phyloP scores from a whole-genome alignment of 202 grass and related monocot genomes.

The Brachypodium distachyon region DNA sequence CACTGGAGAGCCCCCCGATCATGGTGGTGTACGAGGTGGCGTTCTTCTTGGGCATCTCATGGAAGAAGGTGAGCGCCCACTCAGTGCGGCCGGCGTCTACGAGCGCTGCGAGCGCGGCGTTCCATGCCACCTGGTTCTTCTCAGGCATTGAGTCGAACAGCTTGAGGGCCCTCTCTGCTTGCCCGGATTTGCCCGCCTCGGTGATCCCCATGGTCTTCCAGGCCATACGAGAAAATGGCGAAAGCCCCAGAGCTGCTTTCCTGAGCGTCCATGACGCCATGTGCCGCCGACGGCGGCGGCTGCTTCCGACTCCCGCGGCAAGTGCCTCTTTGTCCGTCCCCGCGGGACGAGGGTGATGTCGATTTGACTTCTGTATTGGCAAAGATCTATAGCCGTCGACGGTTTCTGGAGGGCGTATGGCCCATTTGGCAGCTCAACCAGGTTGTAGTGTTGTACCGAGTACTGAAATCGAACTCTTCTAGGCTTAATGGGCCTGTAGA shows the following conservation, averaged over 20 bases:
- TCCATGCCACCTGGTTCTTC: conserved; percentile 61
- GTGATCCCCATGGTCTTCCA: conserved; percentile 9
- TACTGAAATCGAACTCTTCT: no score
- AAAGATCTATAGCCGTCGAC: no score
- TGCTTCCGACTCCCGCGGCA: not conserved
- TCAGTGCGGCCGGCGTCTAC: conserved; percentile 25
- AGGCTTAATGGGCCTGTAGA: no score
- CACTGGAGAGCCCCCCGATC: conserved; percentile 31
- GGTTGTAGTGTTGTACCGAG: no score
- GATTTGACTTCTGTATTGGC: no score
- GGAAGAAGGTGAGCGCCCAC: conserved; percentile 46
- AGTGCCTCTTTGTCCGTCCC: not conserved
- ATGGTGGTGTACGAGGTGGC: conserved; percentile 57
- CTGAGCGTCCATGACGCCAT: conserved; percentile 17
- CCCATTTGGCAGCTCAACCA: no score
- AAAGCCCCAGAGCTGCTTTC: not conserved
- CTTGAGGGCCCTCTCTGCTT: conserved; percentile 29
- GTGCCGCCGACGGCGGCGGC: no score
- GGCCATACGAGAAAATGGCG: not conserved
- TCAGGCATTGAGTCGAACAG: conserved; percentile 67
- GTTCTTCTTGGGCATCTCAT: conserved; percentile 43
- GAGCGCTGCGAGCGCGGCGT: conserved; percentile 43
- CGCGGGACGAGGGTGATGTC: not conserved
- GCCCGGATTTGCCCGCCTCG: not conserved
- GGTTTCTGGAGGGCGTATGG: no score